A percentile compares a stretch with the other conserved stretches of the same genome.
Evolutionary conservation across 371 early-diverging fungal genomes (phyloP).

Genomic region (Mortierella sp.): DNA sequence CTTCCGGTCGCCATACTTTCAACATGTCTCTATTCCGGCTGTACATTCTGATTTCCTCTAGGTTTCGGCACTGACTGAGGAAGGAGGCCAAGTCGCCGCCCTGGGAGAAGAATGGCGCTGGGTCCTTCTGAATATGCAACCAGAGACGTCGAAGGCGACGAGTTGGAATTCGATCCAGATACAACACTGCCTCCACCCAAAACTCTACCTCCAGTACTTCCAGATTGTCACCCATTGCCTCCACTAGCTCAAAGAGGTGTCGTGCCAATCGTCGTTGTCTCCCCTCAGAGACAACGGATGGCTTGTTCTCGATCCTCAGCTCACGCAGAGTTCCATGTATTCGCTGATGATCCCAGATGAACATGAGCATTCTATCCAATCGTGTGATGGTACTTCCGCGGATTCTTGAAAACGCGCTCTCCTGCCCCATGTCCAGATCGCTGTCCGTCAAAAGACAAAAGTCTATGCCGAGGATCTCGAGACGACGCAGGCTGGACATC

Average conservation of each 20-base stretch:
- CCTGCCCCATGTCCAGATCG: slow-evolving; percentile 22
- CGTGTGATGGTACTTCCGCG: slow-evolving; percentile 7
- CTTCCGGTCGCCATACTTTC: slow-evolving; percentile 29
- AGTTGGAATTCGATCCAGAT: slow-evolving; percentile 42
- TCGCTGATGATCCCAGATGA: slow-evolving; percentile 49
- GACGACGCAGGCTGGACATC: slow-evolving; percentile 34
- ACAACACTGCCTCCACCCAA: slow-evolving; percentile 43
- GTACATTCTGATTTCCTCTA: slow-evolving; percentile 36
- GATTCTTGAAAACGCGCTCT: background rate
- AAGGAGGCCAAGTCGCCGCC: slow-evolving; percentile 19
- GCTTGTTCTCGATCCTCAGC: slow-evolving; percentile 40
- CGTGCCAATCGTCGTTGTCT: slow-evolving; percentile 4
- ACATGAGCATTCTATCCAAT: slow-evolving; percentile 39
- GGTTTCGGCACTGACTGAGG: slow-evolving; percentile 20
- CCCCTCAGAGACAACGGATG: background rate
- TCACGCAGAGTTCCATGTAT: slow-evolving; percentile 42
- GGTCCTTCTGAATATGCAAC: slow-evolving; percentile 26
- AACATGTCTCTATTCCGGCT: slow-evolving; percentile 18
- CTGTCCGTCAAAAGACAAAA: slow-evolving; percentile 21
- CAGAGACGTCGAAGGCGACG: slow-evolving; percentile 14
- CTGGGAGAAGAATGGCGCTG: slow-evolving; percentile 17
- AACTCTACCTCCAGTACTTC: slow-evolving; percentile 37
- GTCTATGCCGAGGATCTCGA: slow-evolving; percentile 43
- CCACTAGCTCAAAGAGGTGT: slow-evolving; percentile 40
- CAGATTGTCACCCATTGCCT: slow-evolving; percentile 48